Evolutionary conservation across 1,284 basidiomycete species (phyloP).

Genomic region (Rhodotorula sp.): DNA sequence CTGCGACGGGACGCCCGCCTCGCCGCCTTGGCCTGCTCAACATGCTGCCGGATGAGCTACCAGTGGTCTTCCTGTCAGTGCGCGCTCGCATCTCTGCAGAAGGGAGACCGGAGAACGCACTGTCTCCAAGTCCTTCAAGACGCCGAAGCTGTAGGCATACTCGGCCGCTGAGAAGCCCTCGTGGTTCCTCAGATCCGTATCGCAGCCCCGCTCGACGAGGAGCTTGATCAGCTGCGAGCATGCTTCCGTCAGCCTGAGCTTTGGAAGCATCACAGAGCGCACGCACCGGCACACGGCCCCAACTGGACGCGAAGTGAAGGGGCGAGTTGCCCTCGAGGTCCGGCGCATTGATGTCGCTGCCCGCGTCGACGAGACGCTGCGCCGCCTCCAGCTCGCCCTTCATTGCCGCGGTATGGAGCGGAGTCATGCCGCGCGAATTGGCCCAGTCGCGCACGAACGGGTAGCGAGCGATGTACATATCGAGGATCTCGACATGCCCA

Average conservation of each 20-base stretch:
- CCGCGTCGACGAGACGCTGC: constrained; percentile 83
- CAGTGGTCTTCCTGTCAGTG: too few relatives aligned
- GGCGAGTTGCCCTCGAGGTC: constrained; percentile 91
- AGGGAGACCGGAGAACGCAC: neutral
- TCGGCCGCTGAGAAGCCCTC: constrained; percentile 88
- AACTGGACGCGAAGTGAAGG: constrained; percentile 84
- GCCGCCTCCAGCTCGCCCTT: constrained; percentile 87
- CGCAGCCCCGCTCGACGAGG: constrained; percentile 83
- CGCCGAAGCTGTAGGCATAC: constrained; percentile 74
- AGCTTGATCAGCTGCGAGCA: constrained; percentile 71
- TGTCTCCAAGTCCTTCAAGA: constrained; percentile 27
- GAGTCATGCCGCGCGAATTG: constrained; percentile 82
- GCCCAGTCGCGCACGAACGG: constrained; percentile 81
- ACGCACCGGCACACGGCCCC: constrained; percentile 75
- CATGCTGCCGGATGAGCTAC: constrained; percentile 21
- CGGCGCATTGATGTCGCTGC: constrained; percentile 80
- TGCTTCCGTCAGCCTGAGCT: constrained; percentile 8
- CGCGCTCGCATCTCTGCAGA: too few relatives aligned
- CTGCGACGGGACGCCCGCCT: constrained; percentile 11
- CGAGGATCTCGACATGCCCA: constrained; percentile 21
- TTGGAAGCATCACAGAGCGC: neutral
- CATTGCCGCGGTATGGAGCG: constrained; percentile 81
- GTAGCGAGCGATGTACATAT: constrained; percentile 17
- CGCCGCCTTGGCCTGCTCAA: constrained; percentile 19
- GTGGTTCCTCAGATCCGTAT: constrained; percentile 76